Base-by-base conservation (phyloP, 208 protist genomes). In the Leishmania gerbilli region DNA sequence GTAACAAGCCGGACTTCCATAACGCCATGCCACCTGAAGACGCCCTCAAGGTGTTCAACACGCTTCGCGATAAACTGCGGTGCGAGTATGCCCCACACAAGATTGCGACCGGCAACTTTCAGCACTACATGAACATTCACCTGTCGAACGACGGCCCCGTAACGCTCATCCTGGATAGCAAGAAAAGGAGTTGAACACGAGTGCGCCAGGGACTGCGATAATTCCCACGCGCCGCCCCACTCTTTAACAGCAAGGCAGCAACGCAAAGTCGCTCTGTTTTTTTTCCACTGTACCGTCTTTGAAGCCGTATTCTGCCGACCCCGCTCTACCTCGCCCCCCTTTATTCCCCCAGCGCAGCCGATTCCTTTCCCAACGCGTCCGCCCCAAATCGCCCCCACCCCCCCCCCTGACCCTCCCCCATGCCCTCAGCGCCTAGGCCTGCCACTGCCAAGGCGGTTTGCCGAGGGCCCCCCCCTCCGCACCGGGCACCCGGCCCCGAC, bases 1-100 rank as follows among this genome's bases (percentile, higher is more conserved):
- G 96, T 56, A 96, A 89, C 74, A 98, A 97, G 75, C 94, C 94
- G 6, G 96, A 98, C 84, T 98, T 98, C 79, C 96, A 98, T 82
- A 81, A 94, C 75, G 96, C 96, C 40, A 98, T 98, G 95, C 80
- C 84, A 37, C 84, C 91, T 4, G 90, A 94, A 21, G 76, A 88
- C 3, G 94, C 96, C 19, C 80, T 88, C 17, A 84, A 79, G 17
- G 89, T 98, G 86, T 98, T 98, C 87, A 87, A 97, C 84, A 65
- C 71, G 34, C 80, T 97, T 21, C 91, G 95, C 34, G 92, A 93
- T 64, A 85, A 85, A 56, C 81, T 98, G 11, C 80, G 85, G 19
- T 83, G 76, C 11, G 74, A 90, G 34, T 95, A 97, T 79, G 68
- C 64, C 1, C 74, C 82, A 24, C 90, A 97, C 31, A 88, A 83